These are phyloP conservation scores for Pseudognaphalium luteoalbum DNA, from an alignment of 129 eudicot genomes.

Conservation along the genomic window DNA sequence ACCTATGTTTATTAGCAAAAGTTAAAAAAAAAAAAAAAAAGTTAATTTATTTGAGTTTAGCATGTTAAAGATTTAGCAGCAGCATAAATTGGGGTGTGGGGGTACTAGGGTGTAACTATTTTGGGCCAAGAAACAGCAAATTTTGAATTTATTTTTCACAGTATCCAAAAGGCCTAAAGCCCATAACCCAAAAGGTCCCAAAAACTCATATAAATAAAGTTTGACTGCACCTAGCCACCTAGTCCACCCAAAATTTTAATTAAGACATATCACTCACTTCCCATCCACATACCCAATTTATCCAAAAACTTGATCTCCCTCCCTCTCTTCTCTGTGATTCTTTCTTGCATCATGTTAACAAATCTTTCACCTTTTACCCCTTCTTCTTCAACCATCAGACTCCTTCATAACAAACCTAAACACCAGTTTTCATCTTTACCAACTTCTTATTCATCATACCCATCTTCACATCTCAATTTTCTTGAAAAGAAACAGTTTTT, in stretches of 20 bases:
- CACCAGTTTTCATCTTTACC: slow-evolving; percentile 37
- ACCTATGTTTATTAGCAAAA: too few relatives aligned
- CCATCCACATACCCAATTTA: slow-evolving; percentile 64
- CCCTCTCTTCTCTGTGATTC: slow-evolving; percentile 21
- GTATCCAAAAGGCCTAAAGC: background rate
- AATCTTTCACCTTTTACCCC: slow-evolving; percentile 44
- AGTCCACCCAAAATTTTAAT: slow-evolving; percentile 14
- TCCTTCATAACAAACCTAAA: slow-evolving; percentile 37
- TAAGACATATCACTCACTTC: slow-evolving; percentile 37
- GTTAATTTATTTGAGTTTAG: too few relatives aligned
- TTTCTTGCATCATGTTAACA: slow-evolving; percentile 47
- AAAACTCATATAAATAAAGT: background rate
- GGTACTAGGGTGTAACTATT: background rate
- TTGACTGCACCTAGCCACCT: background rate
- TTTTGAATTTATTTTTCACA: background rate
- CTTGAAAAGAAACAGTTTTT: slow-evolving; percentile 26
- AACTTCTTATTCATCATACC: background rate
- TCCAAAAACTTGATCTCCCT: slow-evolving; percentile 40
- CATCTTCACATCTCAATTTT: slow-evolving; percentile 39
- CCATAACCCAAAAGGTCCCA: background rate
- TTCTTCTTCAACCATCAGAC: slow-evolving; percentile 27
- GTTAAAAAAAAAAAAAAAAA: too few relatives aligned
- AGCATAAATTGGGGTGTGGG: too few relatives aligned
- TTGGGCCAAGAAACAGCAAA: background rate
- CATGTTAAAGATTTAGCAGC: too few relatives aligned